Evolutionary conservation across 1,139 yeast species (phyloP).

Genomic region (Geotrichum carabidarum): DNA sequence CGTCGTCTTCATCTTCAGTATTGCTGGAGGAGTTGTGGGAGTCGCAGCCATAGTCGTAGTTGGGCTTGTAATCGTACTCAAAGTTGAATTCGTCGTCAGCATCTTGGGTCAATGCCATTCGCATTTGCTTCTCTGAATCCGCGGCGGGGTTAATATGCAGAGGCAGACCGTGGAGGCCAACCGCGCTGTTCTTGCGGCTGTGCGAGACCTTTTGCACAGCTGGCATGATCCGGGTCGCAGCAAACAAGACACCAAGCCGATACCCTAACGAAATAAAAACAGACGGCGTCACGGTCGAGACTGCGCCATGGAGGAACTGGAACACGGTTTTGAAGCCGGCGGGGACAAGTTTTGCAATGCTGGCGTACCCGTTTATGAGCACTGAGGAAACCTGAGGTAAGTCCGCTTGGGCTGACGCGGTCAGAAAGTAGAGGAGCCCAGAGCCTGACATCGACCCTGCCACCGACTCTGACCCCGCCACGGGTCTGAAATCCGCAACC

Average conservation of each 20-base stretch:
- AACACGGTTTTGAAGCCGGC: conserved; percentile 54
- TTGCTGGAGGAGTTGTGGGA: not conserved
- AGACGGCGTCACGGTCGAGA: conserved; percentile 74
- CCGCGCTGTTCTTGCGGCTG: conserved; percentile 1
- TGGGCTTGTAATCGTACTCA: too few relatives aligned
- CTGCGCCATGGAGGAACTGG: conserved; percentile 63
- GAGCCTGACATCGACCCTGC: conserved; percentile 25
- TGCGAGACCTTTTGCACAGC: conserved; percentile 26
- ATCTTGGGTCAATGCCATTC: conserved; percentile 5
- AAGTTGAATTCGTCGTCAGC: not conserved
- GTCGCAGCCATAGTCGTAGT: not conserved
- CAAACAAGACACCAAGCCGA: conserved; percentile 80
- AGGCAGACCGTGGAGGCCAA: not conserved
- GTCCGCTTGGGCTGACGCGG: conserved; percentile 23
- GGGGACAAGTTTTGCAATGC: conserved; percentile 45
- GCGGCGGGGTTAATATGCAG: not conserved
- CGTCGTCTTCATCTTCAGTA: conserved; percentile 10
- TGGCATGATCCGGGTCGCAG: conserved; percentile 92
- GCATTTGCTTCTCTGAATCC: not conserved
- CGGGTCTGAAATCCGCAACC: conserved; percentile 63
- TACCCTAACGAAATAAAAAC: conserved; percentile 76
- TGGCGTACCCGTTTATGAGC: conserved; percentile 38
- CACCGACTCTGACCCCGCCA: too few relatives aligned
- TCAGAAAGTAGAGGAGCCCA: conserved; percentile 29
- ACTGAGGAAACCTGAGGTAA: conserved; percentile 38